Base-by-base conservation (phyloP, 2,329 filamentous ascomycete genomes). In the Aaosphaeria pasadenensis region DNA sequence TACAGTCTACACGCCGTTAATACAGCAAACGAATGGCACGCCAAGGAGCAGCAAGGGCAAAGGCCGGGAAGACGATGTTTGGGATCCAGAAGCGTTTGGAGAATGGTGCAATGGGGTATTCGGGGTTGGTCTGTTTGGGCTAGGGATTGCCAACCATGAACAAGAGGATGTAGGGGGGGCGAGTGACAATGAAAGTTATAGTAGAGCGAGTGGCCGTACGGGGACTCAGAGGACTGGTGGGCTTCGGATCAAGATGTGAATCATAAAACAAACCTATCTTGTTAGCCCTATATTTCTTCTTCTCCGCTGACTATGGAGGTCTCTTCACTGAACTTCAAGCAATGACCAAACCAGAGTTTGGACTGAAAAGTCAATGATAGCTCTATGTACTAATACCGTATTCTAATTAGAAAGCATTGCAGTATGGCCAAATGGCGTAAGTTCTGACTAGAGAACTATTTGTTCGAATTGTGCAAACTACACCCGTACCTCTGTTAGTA, bases 71-170 rank as follows among this genome's bases (percentile, higher is more conserved):
- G 79, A 83, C 59, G 81, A 80, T 35, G 75, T 85, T 5, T 86
- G 83, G 83, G 82, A 86, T 62, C 75, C 81, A 5, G 81, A 85
- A 53, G 79, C 80, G 5, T 87, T 87, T 66, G 76, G 73, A 2
- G 82, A 85, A 57, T 85, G 83, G 77, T 81, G 80, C 52, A 78
- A 77, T 48, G 72, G 74, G 35, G 72, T 84, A 2, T 87, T 87
- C 64, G 73, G 74, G 43, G 79, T 84, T 11, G 78, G 79, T 0
- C 71, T 62, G 43, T 51, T 73, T 45, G 69, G 71, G 2, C 53
- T 70, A 38, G 65, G 62, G 4, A 58, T 66, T 38, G 43, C 56
- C 43, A 46, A 45, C n/a, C 29, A 51, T 45, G 46, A 33, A 39
- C 36, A 46, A 32, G 48, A 45, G 32, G 45, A 49, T 43, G 36